Evolutionary conservation across 768 basidiomycete species (phyloP).

Genomic region (Suillus clintonianus): DNA sequence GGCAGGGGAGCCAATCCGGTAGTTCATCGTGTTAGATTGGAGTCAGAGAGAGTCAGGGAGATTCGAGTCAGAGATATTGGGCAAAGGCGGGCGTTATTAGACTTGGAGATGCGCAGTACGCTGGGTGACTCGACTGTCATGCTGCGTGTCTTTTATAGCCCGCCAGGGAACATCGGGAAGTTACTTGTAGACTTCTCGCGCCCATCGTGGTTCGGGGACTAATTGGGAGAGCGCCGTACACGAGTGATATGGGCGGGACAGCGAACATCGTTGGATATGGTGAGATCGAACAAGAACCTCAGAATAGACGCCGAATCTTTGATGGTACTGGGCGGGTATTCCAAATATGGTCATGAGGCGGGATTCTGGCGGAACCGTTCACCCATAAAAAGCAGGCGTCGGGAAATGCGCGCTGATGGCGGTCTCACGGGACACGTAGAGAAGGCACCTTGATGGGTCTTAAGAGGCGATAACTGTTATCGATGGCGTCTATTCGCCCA

Average conservation of each 20-base stretch:
- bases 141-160: constrained; percentile 29
- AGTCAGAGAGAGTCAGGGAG: not conserved
- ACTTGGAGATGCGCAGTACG: constrained; percentile 3
- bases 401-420: constrained; percentile 22
- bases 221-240: constrained; percentile 2
- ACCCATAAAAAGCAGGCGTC: constrained; percentile 18
- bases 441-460: not conserved
- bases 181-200: constrained; percentile 8
- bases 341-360: constrained; percentile 18
- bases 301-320: constrained; percentile 6
- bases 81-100: not conserved
- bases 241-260: constrained; percentile 26
- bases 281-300: constrained; percentile 10
- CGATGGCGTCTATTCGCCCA: not conserved
- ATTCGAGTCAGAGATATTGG: not conserved
- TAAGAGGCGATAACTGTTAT: not conserved
- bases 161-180: constrained; percentile 19
- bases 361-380: constrained; percentile 14
- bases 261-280: constrained; percentile 23
- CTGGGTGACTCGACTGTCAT: constrained; percentile 22
- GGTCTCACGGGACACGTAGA: constrained; percentile 10
- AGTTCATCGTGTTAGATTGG: constrained; percentile 19
- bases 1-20: constrained; percentile 1
- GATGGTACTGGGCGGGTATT: constrained; percentile 13
- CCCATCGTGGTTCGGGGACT: not conserved